Evolutionary conservation across 1,284 basidiomycete genomes (phyloP).

Genomic region (Xerocomus minutiporus): DNA sequence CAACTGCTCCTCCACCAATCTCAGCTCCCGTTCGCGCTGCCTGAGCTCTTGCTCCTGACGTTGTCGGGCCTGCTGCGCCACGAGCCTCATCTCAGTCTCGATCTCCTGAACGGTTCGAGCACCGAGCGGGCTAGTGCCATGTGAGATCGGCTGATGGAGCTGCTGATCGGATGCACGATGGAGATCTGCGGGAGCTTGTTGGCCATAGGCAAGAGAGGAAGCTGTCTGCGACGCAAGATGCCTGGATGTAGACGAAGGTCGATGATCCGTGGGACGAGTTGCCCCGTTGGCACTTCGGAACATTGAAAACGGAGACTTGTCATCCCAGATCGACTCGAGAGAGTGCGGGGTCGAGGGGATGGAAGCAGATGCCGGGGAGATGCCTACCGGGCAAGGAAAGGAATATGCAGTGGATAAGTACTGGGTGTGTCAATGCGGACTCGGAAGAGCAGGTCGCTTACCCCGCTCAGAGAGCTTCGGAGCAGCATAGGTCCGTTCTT

Average conservation of each 20-base stretch:
- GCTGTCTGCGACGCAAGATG: constrained; percentile 21
- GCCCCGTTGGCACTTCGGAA: constrained; percentile 54
- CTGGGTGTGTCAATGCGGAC: constrained; percentile 2
- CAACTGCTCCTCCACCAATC: constrained; percentile 39
- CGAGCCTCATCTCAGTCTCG: constrained; percentile 82
- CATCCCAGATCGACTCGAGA: constrained; percentile 73
- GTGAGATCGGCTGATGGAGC: constrained; percentile 30
- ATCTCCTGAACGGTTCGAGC: constrained; percentile 87
- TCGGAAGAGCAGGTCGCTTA: constrained; percentile 22
- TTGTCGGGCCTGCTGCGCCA: constrained; percentile 44
- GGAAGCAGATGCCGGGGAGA: constrained; percentile 34
- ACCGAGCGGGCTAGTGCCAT: constrained; percentile 39
- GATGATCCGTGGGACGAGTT: constrained; percentile 35
- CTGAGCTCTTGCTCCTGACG: constrained; percentile 36
- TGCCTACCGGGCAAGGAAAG: constrained; percentile 25
- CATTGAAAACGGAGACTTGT: constrained; percentile 70
- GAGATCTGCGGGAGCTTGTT: constrained; percentile 20
- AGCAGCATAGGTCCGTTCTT: constrained; percentile 21
- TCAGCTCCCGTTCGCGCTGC: constrained; percentile 33
- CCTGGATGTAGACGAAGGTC: constrained; percentile 24
- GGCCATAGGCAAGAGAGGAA: constrained; percentile 17
- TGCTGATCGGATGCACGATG: constrained; percentile 32
- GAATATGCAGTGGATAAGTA: constrained; percentile 10
- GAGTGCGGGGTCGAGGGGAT: constrained; percentile 36
- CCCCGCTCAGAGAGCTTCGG: constrained; percentile 27